A percentile compares a stretch with the other conserved stretches of the same genome.
These are phyloP conservation scores for Ophiobolus disseminans DNA, from an alignment of 2,329 filamentous ascomycete genomes.

Conservation along the genomic window DNA sequence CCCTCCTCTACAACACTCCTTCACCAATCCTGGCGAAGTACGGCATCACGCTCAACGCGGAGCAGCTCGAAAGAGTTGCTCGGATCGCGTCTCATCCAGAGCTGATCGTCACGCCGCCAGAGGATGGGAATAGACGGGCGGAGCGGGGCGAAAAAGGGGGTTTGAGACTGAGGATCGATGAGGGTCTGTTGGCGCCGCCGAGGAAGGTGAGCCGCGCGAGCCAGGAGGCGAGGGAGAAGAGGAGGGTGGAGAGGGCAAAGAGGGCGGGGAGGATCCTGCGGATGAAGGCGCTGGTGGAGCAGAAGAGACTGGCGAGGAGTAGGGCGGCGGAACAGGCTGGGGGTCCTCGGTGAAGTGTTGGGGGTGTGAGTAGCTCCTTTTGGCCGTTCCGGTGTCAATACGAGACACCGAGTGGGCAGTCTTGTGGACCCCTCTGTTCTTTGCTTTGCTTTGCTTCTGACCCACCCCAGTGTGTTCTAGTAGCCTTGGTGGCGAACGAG, in stretches of 20 bases:
- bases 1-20: not conserved
- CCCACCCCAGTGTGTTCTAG: no score
- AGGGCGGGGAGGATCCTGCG: not conserved
- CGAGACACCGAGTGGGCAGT: no score
- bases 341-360: not conserved
- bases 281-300: no score
- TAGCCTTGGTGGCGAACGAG: no score
- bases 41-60: not conserved
- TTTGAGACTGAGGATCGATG: not conserved
- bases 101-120: slow-evolving; percentile 1
- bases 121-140: slow-evolving; percentile 3
- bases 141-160: slow-evolving; percentile 1
- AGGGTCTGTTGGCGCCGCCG: slow-evolving; percentile 1
- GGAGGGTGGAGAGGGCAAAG: not conserved
- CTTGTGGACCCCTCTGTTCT: no score
- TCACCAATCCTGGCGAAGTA: not conserved
- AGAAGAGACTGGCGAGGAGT: no score
- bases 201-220: not conserved
- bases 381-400: not conserved
- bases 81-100: not conserved
- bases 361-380: no score
- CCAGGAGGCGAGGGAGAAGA: not conserved
- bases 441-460: no score
- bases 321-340: not conserved
- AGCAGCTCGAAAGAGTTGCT: not conserved